Conservation (phyloP, 2,329 filamentous ascomycete species). For the Nothopassalora personata region DNA sequence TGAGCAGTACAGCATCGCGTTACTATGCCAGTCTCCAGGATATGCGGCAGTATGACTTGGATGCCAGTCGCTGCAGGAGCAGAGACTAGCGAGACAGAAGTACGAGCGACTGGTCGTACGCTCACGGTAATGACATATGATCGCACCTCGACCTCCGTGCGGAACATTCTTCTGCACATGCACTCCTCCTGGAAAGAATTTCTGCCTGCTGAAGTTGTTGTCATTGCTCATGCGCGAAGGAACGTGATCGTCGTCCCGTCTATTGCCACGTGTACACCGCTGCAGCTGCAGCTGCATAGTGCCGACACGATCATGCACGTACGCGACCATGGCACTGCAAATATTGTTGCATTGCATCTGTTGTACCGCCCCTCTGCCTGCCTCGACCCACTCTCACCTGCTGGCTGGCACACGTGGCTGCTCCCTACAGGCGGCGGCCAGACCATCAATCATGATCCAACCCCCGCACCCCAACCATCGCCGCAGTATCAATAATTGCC, state of each 20-base stretch:
- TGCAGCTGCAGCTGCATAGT: background rate
- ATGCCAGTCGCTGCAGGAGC: background rate
- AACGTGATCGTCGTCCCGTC: background rate
- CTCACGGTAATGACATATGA: background rate
- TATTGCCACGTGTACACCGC: background rate
- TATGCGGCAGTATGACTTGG: background rate
- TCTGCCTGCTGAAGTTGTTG: background rate
- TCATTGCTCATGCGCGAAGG: no score
- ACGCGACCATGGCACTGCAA: background rate
- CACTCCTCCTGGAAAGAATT: background rate
- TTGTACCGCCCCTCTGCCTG: background rate
- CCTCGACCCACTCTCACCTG: background rate
- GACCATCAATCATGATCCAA: slow-evolving; percentile 7
- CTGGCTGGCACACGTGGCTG: no score
- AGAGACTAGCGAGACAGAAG: background rate
- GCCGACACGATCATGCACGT: background rate
- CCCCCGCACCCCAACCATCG: slow-evolving; percentile 13
- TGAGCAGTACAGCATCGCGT: background rate
- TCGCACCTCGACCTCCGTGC: background rate
- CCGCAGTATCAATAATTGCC: slow-evolving; percentile 32
- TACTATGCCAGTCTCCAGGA: slow-evolving; percentile 2
- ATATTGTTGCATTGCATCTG: background rate
- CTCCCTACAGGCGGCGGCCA: no score
- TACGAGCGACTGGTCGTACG: background rate
- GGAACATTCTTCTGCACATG: no score